Conservation (phyloP, 2,329 filamentous ascomycete genomes). For the Cadophora gregata region DNA sequence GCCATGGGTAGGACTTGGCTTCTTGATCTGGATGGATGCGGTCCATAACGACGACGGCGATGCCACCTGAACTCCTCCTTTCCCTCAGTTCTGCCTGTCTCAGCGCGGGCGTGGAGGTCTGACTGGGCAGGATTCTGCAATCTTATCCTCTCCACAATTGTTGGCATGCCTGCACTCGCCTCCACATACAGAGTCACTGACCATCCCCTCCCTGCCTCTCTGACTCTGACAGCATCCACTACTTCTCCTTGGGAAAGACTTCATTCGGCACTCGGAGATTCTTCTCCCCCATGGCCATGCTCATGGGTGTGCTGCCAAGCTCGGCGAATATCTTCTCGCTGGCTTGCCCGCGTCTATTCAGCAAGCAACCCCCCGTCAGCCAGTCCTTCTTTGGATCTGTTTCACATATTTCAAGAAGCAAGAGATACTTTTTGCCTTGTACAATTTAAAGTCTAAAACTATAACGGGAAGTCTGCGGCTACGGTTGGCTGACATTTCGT, state of each 20-base stretch:
- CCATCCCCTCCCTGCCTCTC: neutral
- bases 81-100: neutral
- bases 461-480: neutral
- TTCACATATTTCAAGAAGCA: neutral
- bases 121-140: slow-evolving; percentile 13
- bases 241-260: neutral
- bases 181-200: neutral
- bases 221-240: slow-evolving; percentile 2
- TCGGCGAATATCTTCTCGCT: neutral
- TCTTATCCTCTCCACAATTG: neutral
- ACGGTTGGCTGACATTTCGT: slow-evolving; percentile 12
- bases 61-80: neutral
- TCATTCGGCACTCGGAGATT: slow-evolving; percentile 12
- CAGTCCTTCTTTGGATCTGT: neutral
- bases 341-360: neutral
- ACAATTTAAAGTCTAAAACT: slow-evolving; percentile 4
- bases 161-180: neutral
- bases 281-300: neutral
- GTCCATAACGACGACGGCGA: neutral
- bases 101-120: neutral
- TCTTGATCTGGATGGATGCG: neutral
- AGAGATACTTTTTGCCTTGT: neutral
- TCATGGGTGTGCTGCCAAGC: neutral
- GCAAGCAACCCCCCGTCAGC: neutral
- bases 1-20: slow-evolving; percentile 16